Percentiles rank a stretch among this genome's conserved stretches.
phyloP scores from a whole-genome alignment of 305 asterid species.

The Fraxinus velutina region DNA sequence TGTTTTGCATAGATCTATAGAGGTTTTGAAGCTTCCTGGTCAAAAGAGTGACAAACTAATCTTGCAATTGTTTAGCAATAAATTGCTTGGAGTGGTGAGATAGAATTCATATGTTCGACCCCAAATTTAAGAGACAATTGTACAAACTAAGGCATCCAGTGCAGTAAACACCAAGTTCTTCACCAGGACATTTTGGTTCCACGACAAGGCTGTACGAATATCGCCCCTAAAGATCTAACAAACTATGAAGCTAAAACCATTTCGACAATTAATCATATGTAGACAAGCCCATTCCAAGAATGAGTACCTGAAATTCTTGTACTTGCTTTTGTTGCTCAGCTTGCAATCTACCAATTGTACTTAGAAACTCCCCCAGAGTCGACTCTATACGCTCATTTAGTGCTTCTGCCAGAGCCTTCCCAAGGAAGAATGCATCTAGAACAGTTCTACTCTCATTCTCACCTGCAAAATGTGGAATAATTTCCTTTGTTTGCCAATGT shows the following conservation, averaged over 20 bases:
- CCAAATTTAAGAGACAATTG: not conserved
- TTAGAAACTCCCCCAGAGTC: constrained; percentile 70
- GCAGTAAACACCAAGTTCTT: not conserved
- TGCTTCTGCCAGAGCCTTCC: constrained; percentile 84
- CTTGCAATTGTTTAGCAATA: not conserved
- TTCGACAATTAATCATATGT: not conserved
- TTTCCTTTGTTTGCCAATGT: not conserved
- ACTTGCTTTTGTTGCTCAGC: constrained; percentile 85
- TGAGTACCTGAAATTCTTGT: constrained; percentile 64
- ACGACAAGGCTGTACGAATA: not conserved
- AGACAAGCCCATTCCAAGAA: not conserved
- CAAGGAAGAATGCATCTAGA: constrained; percentile 84
- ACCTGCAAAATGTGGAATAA: constrained; percentile 36
- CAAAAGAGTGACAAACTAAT: not conserved
- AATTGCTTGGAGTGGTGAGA: not conserved
- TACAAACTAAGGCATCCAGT: not conserved
- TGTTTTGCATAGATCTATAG: not conserved
- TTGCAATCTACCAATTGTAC: constrained; percentile 68
- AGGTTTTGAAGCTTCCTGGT: not conserved
- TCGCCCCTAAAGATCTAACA: not conserved
- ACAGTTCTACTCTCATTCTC: constrained; percentile 62
- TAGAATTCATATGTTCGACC: too few species aligned
- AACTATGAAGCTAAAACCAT: not conserved
- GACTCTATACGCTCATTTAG: constrained; percentile 72
- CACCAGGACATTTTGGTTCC: not conserved